phyloP scores from a whole-genome alignment of 1,139 yeast genomes.

The Candida freyschussii region DNA sequence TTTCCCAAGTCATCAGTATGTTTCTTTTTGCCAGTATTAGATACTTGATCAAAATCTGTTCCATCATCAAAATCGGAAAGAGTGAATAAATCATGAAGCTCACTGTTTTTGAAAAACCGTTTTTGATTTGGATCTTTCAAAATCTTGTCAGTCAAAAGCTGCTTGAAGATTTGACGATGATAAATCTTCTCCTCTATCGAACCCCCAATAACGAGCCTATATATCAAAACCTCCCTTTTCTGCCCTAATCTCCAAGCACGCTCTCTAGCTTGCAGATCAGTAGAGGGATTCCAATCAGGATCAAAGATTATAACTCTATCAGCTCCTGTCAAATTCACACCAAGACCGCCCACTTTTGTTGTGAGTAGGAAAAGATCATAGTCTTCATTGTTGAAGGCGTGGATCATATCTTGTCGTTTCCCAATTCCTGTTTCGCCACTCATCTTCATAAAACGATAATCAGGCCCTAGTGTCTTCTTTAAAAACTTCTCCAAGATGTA shows the following conservation, averaged over 20 bases:
- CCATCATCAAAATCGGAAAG: constrained; percentile 62
- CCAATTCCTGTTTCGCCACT: constrained; percentile 89
- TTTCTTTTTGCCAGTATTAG: constrained; percentile 25
- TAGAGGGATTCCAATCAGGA: constrained; percentile 99
- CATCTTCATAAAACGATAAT: constrained; percentile 68
- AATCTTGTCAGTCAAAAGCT: constrained; percentile 87
- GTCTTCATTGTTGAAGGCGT: constrained; percentile 62
- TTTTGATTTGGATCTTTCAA: constrained; percentile 93
- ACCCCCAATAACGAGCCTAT: constrained; percentile 89
- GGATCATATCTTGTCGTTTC: constrained; percentile 73
- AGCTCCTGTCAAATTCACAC: constrained; percentile 93
- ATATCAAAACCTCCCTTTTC: constrained; percentile 87
- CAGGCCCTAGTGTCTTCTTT: constrained; percentile 33
- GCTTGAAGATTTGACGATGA: constrained; percentile 94
- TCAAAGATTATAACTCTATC: constrained; percentile 90
- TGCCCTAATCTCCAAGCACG: constrained; percentile 98
- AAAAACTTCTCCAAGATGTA: constrained; percentile 76
- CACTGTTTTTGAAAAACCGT: constrained; percentile 87
- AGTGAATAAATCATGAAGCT: constrained; percentile 82
- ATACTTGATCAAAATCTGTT: constrained; percentile 24
- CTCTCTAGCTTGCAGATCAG: constrained; percentile 95
- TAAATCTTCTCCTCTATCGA: constrained; percentile 95
- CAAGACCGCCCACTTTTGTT: constrained; percentile 93
- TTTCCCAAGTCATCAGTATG: constrained; percentile 49
- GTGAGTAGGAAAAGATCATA: constrained; percentile 72